Percentiles rank a stretch among this genome's conserved stretches.
These are phyloP conservation scores for Biscutella laevigata DNA, from an alignment of 441 rosid genomes.

Conservation along the genomic window DNA sequence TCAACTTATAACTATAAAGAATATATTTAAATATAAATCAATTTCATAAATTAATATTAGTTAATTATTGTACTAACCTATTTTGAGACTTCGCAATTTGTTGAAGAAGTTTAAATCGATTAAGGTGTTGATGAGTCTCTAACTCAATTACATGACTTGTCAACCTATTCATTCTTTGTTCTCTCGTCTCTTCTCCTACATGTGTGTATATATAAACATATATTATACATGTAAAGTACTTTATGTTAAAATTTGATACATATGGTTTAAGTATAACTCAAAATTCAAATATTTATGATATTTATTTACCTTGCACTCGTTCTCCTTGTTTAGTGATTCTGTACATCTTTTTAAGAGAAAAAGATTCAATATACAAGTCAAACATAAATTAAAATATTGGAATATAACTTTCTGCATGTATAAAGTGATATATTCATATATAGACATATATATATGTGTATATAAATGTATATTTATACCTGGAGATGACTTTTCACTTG, in stretches of 20 bases:
- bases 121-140: background rate
- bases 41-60: background rate
- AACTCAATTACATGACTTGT: background rate
- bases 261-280: background rate
- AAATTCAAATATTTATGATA: background rate
- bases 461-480: slow-evolving; percentile 15
- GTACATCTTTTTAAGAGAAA: background rate
- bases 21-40: too few relatives aligned
- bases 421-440: background rate
- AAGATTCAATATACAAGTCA: background rate
- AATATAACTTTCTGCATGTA: background rate
- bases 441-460: background rate
- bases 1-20: too few relatives aligned
- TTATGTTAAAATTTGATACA: background rate
- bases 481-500: slow-evolving; percentile 55
- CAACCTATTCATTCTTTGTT: too few relatives aligned
- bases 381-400: background rate
- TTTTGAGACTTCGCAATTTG: background rate
- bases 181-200: too few relatives aligned
- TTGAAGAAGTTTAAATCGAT: background rate
- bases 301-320: background rate
- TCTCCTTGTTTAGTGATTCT: background rate
- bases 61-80: background rate
- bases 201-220: background rate
- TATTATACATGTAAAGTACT: background rate